Conservation (phyloP, 1,284 basidiomycete genomes). For the Puccinia coronata region DNA sequence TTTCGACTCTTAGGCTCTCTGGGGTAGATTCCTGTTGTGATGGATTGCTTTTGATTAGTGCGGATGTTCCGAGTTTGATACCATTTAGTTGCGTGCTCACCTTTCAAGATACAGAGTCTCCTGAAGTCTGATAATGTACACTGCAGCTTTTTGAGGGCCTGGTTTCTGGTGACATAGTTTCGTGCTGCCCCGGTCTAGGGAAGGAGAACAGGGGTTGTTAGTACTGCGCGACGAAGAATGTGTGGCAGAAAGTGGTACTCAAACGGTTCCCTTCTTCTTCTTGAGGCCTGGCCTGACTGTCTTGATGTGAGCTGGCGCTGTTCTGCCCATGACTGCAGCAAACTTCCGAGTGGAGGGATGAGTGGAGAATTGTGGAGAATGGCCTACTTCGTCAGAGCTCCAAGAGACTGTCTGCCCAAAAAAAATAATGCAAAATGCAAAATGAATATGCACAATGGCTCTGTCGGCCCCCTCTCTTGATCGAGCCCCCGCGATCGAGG, state of each 20-base stretch:
- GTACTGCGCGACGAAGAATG: neutral
- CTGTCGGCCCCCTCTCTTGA: neutral
- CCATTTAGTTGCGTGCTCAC: conserved; percentile 61
- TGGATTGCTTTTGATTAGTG: neutral
- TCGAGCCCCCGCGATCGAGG: too few species aligned
- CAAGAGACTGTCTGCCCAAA: neutral
- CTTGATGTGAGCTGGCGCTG: conserved; percentile 16
- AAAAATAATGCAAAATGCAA: neutral
- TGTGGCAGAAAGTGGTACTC: neutral
- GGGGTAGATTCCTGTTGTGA: conserved; percentile 81
- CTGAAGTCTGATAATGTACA: conserved; percentile 96
- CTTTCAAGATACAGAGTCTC: conserved; percentile 95
- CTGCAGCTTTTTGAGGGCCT: conserved; percentile 72
- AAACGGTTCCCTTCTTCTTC: conserved; percentile 42
- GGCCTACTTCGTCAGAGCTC: too few species aligned
- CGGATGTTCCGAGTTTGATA: neutral
- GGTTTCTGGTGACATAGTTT: conserved; percentile 71
- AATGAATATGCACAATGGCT: conserved; percentile 1
- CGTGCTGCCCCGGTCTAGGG: conserved; percentile 38
- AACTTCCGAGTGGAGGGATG: too few species aligned
- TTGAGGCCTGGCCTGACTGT: conserved; percentile 32
- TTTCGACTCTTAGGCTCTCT: conserved; percentile 90
- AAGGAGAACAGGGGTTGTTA: neutral
- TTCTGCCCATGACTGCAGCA: neutral
- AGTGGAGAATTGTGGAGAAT: too few species aligned